Conservation (phyloP, 495 filamentous ascomycete species). For the Friedmanniomyces endolithicus region DNA sequence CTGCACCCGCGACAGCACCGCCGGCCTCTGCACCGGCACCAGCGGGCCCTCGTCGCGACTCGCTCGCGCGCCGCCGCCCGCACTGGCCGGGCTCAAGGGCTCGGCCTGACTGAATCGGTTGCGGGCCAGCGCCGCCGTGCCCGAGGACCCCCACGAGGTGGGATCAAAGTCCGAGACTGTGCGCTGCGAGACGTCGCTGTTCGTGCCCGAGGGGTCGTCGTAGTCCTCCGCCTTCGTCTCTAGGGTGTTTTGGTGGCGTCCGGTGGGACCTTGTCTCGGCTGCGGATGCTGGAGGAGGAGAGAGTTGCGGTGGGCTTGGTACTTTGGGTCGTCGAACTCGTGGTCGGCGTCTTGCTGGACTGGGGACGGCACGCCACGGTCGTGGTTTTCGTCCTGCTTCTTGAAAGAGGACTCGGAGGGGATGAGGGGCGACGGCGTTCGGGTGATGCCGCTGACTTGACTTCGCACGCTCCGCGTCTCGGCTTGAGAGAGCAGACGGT, state of each 20-base stretch:
- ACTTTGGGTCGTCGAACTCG: conserved; percentile 75
- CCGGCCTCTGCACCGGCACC: conserved; percentile 23
- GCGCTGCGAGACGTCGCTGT: conserved; percentile 19
- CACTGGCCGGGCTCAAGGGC: conserved; percentile 5
- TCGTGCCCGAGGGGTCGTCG: conserved; percentile 29
- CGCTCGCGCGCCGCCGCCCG: conserved; percentile 17
- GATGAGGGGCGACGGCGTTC: conserved; percentile 49
- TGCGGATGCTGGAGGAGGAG: conserved; percentile 84
- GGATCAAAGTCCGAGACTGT: conserved; percentile 54
- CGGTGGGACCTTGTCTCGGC: conserved; percentile 69
- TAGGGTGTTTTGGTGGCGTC: conserved; percentile 65
- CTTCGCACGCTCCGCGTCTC: conserved; percentile 27
- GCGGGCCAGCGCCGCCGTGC: conserved; percentile 26
- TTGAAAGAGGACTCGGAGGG: conserved; percentile 28
- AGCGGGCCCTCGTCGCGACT: conserved; percentile 24
- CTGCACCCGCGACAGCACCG: conserved; percentile 18
- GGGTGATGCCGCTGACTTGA: conserved; percentile 22
- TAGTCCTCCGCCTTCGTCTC: conserved; percentile 69
- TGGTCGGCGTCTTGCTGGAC: conserved; percentile 29
- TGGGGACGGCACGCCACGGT: conserved; percentile 8
- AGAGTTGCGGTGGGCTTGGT: conserved; percentile 80
- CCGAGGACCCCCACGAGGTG: conserved; percentile 52
- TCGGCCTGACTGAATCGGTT: conserved; percentile 24
- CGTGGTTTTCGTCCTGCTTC: conserved; percentile 1
- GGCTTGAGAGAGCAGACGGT: conserved; percentile 14